Evolutionary conservation across 1,284 basidiomycete genomes (phyloP).

Genomic region (Calocybe gambosa): DNA sequence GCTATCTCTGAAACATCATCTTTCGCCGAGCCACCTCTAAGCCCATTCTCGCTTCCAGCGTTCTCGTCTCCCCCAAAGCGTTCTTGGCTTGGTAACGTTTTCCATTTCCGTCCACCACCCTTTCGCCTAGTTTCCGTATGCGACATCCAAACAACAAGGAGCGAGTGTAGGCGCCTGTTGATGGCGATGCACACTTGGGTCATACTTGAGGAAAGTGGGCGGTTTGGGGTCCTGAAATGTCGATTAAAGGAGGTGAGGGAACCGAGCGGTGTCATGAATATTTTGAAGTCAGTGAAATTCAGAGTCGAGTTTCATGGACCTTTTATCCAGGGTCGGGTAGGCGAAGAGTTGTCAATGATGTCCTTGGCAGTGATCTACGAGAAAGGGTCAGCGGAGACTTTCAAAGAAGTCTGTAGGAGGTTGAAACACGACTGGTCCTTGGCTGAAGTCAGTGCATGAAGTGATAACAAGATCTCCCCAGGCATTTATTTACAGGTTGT

Average conservation of each 20-base stretch:
- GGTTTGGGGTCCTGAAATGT: conserved; percentile 64
- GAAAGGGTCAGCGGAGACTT: conserved; percentile 77
- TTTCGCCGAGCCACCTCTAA: conserved; percentile 29
- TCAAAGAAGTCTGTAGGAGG: conserved; percentile 67
- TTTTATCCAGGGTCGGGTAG: conserved; percentile 23
- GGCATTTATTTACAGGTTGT: conserved; percentile 2
- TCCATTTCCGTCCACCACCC: conserved; percentile 75
- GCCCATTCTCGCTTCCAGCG: conserved; percentile 29
- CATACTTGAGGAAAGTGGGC: conserved; percentile 58
- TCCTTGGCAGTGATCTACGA: conserved; percentile 72
- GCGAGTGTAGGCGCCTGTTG: conserved; percentile 70
- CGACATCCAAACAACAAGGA: conserved; percentile 63
- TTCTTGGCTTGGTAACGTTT: conserved; percentile 85
- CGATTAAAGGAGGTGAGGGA: conserved; percentile 54
- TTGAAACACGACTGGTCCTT: conserved; percentile 71
- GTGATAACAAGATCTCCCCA: background rate
- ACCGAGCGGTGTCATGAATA: conserved; percentile 47
- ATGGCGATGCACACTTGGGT: conserved; percentile 68
- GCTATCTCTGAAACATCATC: conserved; percentile 41
- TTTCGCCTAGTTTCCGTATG: conserved; percentile 62
- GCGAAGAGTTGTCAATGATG: conserved; percentile 44
- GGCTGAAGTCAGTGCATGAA: conserved; percentile 18
- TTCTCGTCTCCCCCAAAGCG: conserved; percentile 52
- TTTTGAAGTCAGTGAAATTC: conserved; percentile 68
- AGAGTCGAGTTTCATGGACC: conserved; percentile 64